phyloP scores from a whole-genome alignment of 1,284 basidiomycete genomes.

The Sanghuangporus weigelae region DNA sequence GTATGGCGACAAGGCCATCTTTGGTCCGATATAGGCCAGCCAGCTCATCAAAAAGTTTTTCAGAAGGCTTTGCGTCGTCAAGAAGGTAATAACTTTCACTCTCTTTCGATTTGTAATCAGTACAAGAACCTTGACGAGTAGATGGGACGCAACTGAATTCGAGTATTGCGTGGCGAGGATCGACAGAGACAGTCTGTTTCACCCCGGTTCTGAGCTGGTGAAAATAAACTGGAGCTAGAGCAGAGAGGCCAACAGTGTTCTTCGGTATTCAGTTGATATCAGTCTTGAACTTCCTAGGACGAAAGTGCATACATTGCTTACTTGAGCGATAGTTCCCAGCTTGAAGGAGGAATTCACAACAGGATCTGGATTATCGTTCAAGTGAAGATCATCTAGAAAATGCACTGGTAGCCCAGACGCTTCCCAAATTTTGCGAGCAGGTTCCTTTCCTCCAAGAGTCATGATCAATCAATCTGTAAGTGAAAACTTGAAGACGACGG shows the following conservation, averaged over 20 bases:
- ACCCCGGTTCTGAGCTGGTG: conserved; percentile 42
- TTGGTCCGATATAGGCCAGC: conserved; percentile 52
- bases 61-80: conserved; percentile 33
- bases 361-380: conserved; percentile 36
- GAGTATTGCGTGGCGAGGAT: conserved; percentile 52
- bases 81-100: conserved; percentile 48
- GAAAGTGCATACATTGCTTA: not conserved
- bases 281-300: not conserved
- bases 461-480: not conserved
- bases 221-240: conserved; percentile 47
- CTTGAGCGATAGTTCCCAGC: conserved; percentile 47
- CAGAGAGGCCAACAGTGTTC: conserved; percentile 49
- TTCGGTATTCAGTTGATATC: conserved; percentile 20
- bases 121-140: not conserved
- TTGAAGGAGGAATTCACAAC: conserved; percentile 46
- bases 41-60: conserved; percentile 42
- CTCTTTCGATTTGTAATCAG: conserved; percentile 29
- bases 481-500: no score
- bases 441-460: not conserved
- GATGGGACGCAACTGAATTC: conserved; percentile 44
- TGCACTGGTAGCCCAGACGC: conserved; percentile 32
- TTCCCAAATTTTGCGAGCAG: conserved; percentile 31
- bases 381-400: conserved; percentile 31
- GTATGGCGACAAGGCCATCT: conserved; percentile 48
- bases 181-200: conserved; percentile 45